Conservation (phyloP, 2,329 filamentous ascomycete genomes). For the Aquanectria penicillioides region DNA sequence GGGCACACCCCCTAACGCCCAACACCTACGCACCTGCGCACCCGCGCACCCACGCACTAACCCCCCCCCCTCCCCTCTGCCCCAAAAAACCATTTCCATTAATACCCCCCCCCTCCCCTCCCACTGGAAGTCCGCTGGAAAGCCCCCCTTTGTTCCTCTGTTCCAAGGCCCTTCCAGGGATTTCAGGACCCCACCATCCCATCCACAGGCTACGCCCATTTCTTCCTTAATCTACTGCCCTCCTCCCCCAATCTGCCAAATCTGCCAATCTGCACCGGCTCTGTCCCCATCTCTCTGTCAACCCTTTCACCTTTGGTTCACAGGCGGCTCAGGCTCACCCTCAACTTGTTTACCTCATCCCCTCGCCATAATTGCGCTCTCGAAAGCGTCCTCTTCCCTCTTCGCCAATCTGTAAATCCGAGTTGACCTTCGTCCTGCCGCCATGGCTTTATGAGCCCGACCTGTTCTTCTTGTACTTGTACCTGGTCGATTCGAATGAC, state of each 20-base stretch:
- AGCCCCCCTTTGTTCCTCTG: slow-evolving; percentile 31
- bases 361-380: neutral
- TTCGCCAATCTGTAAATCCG: neutral
- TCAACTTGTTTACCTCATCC: neutral
- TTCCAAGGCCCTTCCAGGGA: slow-evolving; percentile 41
- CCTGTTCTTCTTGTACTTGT: slow-evolving; percentile 24
- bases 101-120: slow-evolving; percentile 27
- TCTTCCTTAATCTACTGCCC: slow-evolving; percentile 28
- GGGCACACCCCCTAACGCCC: slow-evolving; percentile 12
- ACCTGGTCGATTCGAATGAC: slow-evolving; percentile 35
- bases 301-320: slow-evolving; percentile 12
- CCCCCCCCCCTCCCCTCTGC: slow-evolving; percentile 23
- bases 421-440: slow-evolving; percentile 7
- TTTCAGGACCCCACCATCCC: slow-evolving; percentile 41
- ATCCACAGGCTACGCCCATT: slow-evolving; percentile 23
- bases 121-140: slow-evolving; percentile 16
- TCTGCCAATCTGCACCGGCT: slow-evolving; percentile 16
- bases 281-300: slow-evolving; percentile 29
- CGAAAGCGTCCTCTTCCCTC: neutral
- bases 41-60: slow-evolving; percentile 20
- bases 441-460: slow-evolving; percentile 37
- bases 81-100: slow-evolving; percentile 19
- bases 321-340: neutral
- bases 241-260: too few relatives aligned
- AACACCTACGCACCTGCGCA: too few relatives aligned